These are phyloP conservation scores for Podila epicladia DNA, from an alignment of 192 early-diverging fungal species.

Conservation along the genomic window DNA sequence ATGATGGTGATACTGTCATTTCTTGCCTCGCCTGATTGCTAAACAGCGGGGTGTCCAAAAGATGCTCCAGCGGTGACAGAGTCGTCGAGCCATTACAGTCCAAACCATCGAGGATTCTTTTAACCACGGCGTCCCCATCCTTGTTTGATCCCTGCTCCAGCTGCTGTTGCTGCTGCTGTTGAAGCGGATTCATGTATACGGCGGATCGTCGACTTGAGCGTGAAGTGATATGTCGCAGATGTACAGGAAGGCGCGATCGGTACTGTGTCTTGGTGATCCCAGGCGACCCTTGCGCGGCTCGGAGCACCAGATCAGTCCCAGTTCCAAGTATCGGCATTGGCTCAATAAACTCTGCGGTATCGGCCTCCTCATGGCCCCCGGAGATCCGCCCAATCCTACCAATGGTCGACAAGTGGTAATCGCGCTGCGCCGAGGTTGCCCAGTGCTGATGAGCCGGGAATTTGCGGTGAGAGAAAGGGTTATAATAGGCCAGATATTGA, in stretches of 20 bases:
- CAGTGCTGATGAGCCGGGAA: conserved; percentile 42
- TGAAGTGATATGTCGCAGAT: conserved; percentile 43
- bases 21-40: background rate
- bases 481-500: conserved; percentile 13
- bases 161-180: conserved; percentile 3
- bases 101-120: no score
- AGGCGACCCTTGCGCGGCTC: conserved; percentile 10
- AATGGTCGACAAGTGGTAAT: conserved; percentile 40
- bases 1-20: background rate
- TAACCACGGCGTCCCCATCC: no score
- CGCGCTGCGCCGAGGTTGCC: conserved; percentile 34
- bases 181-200: conserved; percentile 17
- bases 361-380: background rate
- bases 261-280: conserved; percentile 20
- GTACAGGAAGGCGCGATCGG: conserved; percentile 33
- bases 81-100: no score
- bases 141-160: background rate
- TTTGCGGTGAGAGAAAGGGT: conserved; percentile 34
- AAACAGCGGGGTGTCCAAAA: no score
- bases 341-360: background rate
- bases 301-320: conserved; percentile 15
- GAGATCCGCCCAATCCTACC: conserved; percentile 7
- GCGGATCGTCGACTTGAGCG: conserved; percentile 31
- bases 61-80: no score
- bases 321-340: conserved; percentile 1